Percentiles rank a stretch among this genome's conserved stretches.
These are phyloP conservation scores for Claviceps sp. DNA, from an alignment of 2,329 filamentous ascomycete species.

Conservation along the genomic window DNA sequence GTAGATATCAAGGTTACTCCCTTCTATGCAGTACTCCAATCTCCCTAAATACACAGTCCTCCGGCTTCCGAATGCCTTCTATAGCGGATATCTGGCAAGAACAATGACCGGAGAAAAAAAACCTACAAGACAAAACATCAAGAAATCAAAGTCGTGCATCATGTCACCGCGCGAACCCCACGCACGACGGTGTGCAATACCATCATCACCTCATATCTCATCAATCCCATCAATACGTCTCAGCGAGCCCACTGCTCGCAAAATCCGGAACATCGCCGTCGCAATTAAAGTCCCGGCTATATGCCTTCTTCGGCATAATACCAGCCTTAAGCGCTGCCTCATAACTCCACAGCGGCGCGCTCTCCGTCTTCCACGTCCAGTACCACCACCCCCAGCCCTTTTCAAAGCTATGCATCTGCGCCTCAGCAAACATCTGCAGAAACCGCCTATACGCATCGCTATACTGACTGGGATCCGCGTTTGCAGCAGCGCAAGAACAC, in stretches of 20 bases:
- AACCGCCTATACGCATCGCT: conserved; percentile 68
- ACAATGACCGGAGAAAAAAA: no score
- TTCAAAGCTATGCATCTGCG: conserved; percentile 92
- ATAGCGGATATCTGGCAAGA: no score
- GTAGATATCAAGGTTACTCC: no score
- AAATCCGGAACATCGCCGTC: conserved; percentile 42
- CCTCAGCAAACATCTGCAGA: conserved; percentile 79
- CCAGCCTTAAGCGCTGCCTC: conserved; percentile 64
- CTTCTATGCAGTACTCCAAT: no score
- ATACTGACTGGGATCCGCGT: conserved; percentile 57
- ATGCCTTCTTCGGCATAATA: conserved; percentile 66
- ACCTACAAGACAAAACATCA: no score
- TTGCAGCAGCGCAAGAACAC: conserved; percentile 66
- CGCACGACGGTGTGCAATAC: no score
- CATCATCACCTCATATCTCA: no score
- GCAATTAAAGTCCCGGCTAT: conserved; percentile 57
- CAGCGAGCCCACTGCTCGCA: conserved; percentile 27
- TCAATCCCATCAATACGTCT: conserved; percentile 27
- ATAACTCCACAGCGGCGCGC: conserved; percentile 82
- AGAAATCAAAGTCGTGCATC: no score
- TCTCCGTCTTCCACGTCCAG: conserved; percentile 95
- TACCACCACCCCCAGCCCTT: conserved; percentile 97
- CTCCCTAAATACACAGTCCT: no score
- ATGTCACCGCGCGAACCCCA: no score
- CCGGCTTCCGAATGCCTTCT: no score